Evolutionary conservation across 1,284 basidiomycete genomes (phyloP).

Genomic region (Leccinum cinnamomeum): DNA sequence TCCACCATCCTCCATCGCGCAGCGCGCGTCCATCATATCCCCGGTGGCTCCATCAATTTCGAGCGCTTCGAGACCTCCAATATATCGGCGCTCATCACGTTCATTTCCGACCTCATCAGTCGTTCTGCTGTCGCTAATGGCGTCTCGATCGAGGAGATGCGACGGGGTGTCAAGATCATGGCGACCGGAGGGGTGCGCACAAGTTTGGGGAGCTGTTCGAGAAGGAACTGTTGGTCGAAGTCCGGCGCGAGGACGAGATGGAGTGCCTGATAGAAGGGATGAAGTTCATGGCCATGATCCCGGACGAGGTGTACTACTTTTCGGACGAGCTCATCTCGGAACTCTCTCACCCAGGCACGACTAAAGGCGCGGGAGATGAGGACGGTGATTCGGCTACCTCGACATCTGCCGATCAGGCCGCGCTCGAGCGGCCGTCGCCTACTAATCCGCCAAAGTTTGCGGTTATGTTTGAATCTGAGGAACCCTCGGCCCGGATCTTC

Average conservation of each 20-base stretch:
- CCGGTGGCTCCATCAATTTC: slow-evolving; percentile 97
- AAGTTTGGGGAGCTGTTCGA: slow-evolving; percentile 87
- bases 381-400: slow-evolving; percentile 7
- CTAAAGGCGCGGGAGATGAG: slow-evolving; percentile 18
- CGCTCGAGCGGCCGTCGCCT: slow-evolving; percentile 86
- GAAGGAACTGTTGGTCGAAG: slow-evolving; percentile 78
- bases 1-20: slow-evolving; percentile 67
- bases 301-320: slow-evolving; percentile 98
- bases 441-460: slow-evolving; percentile 89
- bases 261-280: slow-evolving; percentile 96
- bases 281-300: slow-evolving; percentile 95
- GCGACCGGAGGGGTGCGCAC: slow-evolving; percentile 98
- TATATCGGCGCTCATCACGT: slow-evolving; percentile 83
- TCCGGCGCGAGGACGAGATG: slow-evolving; percentile 96
- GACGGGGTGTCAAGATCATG: slow-evolving; percentile 92
- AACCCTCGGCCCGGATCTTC: slow-evolving; percentile 82
- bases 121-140: slow-evolving; percentile 86
- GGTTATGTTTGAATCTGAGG: slow-evolving; percentile 77
- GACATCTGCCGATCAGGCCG: slow-evolving; percentile 20
- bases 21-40: slow-evolving; percentile 74
- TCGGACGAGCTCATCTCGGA: slow-evolving; percentile 95
- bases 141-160: slow-evolving; percentile 91
- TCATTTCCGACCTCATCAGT: slow-evolving; percentile 86
- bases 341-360: slow-evolving; percentile 63
- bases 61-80: slow-evolving; percentile 95